Percentiles rank a stretch among this genome's conserved stretches.
These are phyloP conservation scores for Anethum foeniculum DNA, from an alignment of 140 eudicot species.

Conservation along the genomic window DNA sequence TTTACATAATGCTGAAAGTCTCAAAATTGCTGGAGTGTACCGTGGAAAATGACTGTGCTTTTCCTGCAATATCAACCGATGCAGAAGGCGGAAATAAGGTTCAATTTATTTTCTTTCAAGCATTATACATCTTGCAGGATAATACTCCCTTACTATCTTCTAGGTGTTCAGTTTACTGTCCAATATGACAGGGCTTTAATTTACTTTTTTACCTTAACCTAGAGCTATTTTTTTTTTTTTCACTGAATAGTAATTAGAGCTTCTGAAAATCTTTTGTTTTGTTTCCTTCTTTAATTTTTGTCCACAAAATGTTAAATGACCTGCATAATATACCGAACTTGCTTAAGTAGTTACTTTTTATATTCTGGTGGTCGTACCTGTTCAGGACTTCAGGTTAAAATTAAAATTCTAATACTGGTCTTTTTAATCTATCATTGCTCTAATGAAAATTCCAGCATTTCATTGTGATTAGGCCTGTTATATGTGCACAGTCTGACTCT, in stretches of 20 bases:
- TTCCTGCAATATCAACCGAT: conserved; percentile 14
- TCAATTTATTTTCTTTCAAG: conserved; percentile 3
- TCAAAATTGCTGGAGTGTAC: conserved; percentile 11
- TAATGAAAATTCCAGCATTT: background rate
- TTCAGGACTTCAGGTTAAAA: background rate
- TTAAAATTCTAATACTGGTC: background rate
- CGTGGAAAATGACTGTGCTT: conserved; percentile 10
- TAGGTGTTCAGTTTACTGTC: background rate
- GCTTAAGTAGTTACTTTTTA: background rate
- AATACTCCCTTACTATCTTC: background rate
- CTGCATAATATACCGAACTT: background rate
- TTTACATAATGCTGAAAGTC: background rate
- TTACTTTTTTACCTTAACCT: background rate
- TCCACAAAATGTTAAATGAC: background rate
- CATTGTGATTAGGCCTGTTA: background rate
- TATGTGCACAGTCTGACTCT: background rate
- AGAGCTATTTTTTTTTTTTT: background rate
- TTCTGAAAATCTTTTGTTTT: background rate
- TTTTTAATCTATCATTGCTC: background rate
- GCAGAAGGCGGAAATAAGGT: conserved; percentile 26
- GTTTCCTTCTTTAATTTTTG: background rate
- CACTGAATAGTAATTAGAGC: background rate
- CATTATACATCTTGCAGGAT: conserved; percentile 3
- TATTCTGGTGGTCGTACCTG: background rate
- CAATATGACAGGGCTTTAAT: background rate